Evolutionary conservation across 495 filamentous ascomycete species (phyloP), one percentile per base, ranked within the genome.

Genomic region (Aspergillus olivimuriae): DNA sequence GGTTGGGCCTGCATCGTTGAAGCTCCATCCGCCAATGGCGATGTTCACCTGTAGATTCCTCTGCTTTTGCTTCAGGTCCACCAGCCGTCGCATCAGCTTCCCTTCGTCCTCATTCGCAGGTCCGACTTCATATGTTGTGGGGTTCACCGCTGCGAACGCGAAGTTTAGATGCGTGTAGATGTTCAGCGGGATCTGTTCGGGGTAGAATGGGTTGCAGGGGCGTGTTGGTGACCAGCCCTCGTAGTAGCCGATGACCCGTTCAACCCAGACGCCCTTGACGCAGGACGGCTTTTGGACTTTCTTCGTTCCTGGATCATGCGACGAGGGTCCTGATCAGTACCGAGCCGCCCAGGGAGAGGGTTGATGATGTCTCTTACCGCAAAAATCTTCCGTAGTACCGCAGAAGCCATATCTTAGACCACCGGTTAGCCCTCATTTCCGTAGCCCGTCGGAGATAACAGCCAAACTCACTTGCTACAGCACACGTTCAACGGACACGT

Each of bases 111-210:
- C 14, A 26, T 59, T 37, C 2, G 38, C 22, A 14, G 62, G 54
- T 3, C 47, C 26, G 11, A 72, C 39, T 18, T 55, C 31, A 38
- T 57, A 73, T 0, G 50, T 67, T 1, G 40, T 45, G 0, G 64
- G 62, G 48, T 74, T 52, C 38, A 77, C 59, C 20, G 38, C 44
- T 0, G 61, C 63, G 50, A 76, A 78, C 0, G 75, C 66, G 34
- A 62, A 68, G 51, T 65, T 62, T 5, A 78, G 41, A 49, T 78
- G 71, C 4, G 69, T 75, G 41, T 53, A 60, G 3, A 28, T 37
- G 8, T 39, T 32, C 16, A 33, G 9, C 1, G 41, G 39, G 5
- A 65, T 50, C 10, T 43, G 24, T 34, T 55, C 52, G 0, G 62
- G 62, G 0, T 15, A 18, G n/a, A 55, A 39, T 0, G 1, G 16